Evolutionary conservation across 768 basidiomycete genomes (phyloP), one percentile per base, ranked within the genome.

Genomic region (Clitopilus hobsonii): DNA sequence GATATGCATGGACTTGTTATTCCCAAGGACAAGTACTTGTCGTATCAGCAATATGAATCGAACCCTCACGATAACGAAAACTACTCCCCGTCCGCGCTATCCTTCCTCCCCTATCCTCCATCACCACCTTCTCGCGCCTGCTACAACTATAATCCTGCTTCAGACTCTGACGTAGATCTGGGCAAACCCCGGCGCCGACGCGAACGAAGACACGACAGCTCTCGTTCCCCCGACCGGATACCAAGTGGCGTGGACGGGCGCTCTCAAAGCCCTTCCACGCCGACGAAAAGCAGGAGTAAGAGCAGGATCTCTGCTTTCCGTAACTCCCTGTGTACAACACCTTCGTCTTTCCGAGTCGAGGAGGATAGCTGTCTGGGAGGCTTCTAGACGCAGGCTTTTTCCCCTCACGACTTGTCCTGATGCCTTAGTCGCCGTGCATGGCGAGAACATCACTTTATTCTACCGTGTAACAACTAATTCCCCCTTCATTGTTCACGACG

Each of bases 301-400:
- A 62, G 60, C 48, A 61, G 52, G 54, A 58, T 57, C 2, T 52
- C 52, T 28, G 61, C 50, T 2, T 59, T 59, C 28, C 52, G 49
- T 20, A 61, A 55, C 38, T 60, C 60, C 45, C 57, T 64, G 49
- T 49, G 61, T 49, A 38, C 53, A 27, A 48, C 56, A 50, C 53
- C 58, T 50, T 62, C 64, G 2, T 61, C 62, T 23, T 68, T 75
- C 56, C 62, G 63, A 27, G 49, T 62, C 14, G 56, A 63, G 32
- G 74, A 76, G 56, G 72, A 76, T 60, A 71, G 74, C 16, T 77
- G 75, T 51, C 66, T 77, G 6, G 75, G 74, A 38, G 75, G 75
- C n/a, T 77, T 77, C 63, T 77, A 63, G 66, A 18, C 25, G 24
- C 3, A 26, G 27, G 27, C 51, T 1, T 32, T 20, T 18, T 16